Conservation (phyloP, 208 protist genomes). For the Tetramitus jugosus region DNA sequence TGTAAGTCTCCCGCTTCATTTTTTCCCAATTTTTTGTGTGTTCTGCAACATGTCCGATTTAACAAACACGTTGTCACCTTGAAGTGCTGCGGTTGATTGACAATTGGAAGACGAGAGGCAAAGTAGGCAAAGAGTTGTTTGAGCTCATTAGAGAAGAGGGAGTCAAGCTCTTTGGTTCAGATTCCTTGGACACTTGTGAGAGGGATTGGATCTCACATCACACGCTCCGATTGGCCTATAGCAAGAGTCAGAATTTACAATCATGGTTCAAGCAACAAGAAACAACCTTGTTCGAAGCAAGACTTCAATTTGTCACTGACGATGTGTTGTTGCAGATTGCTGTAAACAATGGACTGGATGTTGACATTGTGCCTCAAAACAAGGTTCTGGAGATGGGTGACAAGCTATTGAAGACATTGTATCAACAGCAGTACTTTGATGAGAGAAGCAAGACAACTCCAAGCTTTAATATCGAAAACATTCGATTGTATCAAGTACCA, state of each 20-base stretch:
- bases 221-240: constrained; percentile 11
- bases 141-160: neutral
- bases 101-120: neutral
- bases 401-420: neutral
- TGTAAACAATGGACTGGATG: neutral
- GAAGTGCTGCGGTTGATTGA: constrained; percentile 5
- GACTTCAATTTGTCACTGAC: neutral
- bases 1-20: too few relatives aligned
- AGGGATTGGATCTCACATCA: constrained; percentile 22
- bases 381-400: neutral
- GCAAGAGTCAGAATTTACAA: constrained; percentile 10
- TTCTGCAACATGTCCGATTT: too few relatives aligned
- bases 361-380: neutral
- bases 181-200: neutral
- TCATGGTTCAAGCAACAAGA: neutral
- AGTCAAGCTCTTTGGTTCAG: neutral
- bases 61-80: too few relatives aligned
- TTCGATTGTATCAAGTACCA: neutral
- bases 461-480: neutral
- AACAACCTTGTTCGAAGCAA: neutral
- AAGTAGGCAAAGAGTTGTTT: neutral
- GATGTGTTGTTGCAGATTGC: neutral
- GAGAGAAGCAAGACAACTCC: too few relatives aligned
- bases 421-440: neutral
- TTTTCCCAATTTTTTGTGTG: too few relatives aligned